A percentile compares a stretch with the other conserved stretches of the same genome.
phyloP scores from a whole-genome alignment of 257 asterid genomes.

The Dorcoceras hygrometricum region DNA sequence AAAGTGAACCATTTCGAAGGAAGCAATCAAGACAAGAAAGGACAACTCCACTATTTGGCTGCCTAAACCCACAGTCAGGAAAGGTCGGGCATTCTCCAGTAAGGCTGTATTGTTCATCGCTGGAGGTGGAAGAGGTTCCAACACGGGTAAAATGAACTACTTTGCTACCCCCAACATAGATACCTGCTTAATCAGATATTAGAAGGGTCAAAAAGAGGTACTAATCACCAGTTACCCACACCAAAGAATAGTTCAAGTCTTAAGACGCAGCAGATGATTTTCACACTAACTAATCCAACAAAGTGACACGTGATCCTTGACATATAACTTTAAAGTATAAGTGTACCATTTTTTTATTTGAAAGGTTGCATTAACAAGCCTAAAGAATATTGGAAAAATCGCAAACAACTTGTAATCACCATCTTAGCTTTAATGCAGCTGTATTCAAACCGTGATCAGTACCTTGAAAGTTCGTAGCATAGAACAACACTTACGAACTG shows the following conservation, averaged over 20 bases:
- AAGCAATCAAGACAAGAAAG: conserved; percentile 90
- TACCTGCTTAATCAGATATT: conserved; percentile 43
- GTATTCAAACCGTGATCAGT: not conserved
- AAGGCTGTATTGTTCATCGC: conserved; percentile 28
- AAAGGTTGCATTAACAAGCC: not conserved
- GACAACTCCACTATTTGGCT: conserved; percentile 67
- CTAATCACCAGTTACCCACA: not conserved
- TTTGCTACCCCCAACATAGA: conserved; percentile 87
- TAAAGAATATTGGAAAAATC: not conserved
- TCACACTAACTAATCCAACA: not conserved
- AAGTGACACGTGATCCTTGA: not conserved
- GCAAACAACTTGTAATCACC: not conserved
- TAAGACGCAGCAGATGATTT: not conserved
- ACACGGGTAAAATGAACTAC: conserved; percentile 85
- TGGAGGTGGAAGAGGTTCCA: conserved; percentile 35
- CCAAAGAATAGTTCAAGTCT: too few relatives aligned
- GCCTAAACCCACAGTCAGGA: conserved; percentile 91
- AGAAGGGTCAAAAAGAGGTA: not conserved
- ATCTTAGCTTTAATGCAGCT: not conserved
- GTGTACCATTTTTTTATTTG: not conserved
- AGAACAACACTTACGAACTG: not conserved
- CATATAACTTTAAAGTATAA: not conserved
- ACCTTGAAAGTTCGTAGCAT: not conserved
- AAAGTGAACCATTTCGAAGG: conserved; percentile 64
- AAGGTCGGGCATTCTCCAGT: conserved; percentile 49